Conservation (phyloP, 805 yeast species). For the Starmera amethionina region DNA sequence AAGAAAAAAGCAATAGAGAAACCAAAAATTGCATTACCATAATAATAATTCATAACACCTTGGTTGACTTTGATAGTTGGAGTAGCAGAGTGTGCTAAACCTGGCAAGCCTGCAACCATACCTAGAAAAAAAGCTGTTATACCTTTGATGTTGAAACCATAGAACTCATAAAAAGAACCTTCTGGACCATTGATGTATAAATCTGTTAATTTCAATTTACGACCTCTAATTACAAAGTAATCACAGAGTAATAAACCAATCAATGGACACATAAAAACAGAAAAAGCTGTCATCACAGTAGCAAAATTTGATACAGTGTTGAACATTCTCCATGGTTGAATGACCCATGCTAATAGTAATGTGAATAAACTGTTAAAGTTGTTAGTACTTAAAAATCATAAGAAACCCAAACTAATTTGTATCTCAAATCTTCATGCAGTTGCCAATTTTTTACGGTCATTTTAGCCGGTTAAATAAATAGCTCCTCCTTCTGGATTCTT, state of each 20-base stretch:
- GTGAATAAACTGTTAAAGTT: conserved; percentile 15
- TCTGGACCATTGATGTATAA: conserved; percentile 20
- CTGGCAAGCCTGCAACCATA: conserved; percentile 26
- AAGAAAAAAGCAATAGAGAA: background rate
- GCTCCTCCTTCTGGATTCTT: too few species aligned
- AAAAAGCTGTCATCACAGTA: conserved; percentile 24
- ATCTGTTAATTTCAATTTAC: conserved; percentile 24
- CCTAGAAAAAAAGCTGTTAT: conserved; percentile 21
- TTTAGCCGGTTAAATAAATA: too few species aligned
- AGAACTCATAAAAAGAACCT: conserved; percentile 24
- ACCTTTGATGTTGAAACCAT: conserved; percentile 29
- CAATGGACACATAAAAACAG: conserved; percentile 30
- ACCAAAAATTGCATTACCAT: conserved; percentile 1
- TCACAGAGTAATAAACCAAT: conserved; percentile 29
- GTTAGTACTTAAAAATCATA: too few species aligned
- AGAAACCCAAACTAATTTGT: too few species aligned
- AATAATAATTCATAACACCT: background rate
- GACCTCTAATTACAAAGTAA: conserved; percentile 20
- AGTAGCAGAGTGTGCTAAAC: conserved; percentile 11
- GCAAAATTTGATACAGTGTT: conserved; percentile 26
- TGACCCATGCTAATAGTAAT: conserved; percentile 22
- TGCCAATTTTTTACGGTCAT: too few species aligned
- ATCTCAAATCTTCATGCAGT: too few species aligned
- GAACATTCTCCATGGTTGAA: conserved; percentile 32
- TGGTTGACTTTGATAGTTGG: background rate